phyloP scores from a whole-genome alignment of 2,329 filamentous ascomycete genomes.

The Ceratocystiopsis sp. region DNA sequence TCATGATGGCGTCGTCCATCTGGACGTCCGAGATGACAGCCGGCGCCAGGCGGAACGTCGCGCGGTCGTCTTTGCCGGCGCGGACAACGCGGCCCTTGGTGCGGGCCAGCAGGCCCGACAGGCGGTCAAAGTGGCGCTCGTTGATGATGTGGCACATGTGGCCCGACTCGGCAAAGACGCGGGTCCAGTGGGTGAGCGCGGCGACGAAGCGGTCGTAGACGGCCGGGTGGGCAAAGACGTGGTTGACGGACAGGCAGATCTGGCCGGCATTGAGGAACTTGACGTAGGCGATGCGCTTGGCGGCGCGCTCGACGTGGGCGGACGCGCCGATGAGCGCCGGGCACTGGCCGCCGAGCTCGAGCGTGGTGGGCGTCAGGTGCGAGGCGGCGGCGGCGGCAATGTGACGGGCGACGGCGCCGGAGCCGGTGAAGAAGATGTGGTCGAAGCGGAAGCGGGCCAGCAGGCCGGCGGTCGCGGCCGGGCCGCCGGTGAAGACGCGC shows the following conservation, averaged over 20 bases:
- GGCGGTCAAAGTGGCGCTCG: constrained; percentile 23
- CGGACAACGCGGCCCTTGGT: constrained; percentile 18
- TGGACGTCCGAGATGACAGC: constrained; percentile 22
- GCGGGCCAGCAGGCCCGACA: constrained; percentile 18
- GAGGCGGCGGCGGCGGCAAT: constrained; percentile 24
- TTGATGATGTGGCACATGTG: constrained; percentile 19
- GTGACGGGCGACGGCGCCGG: constrained; percentile 19
- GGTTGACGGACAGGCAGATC: constrained; percentile 23
- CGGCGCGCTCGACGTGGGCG: constrained; percentile 24
- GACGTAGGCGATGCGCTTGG: constrained; percentile 23
- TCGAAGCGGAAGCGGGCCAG: constrained; percentile 20
- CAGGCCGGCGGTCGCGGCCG: constrained; percentile 19
- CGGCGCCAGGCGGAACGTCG: constrained; percentile 17
- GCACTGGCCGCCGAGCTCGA: constrained; percentile 28
- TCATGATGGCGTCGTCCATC: constrained; percentile 20
- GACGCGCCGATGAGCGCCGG: constrained; percentile 24
- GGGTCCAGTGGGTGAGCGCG: constrained; percentile 1
- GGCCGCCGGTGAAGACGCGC: constrained; percentile 18
- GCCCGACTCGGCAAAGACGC: neutral
- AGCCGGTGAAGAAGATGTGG: constrained; percentile 30
- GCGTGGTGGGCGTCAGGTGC: constrained; percentile 24
- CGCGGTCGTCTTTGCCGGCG: constrained; percentile 8
- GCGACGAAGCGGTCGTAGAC: constrained; percentile 21
- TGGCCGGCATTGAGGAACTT: constrained; percentile 28
- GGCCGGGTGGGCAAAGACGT: constrained; percentile 24